phyloP scores from a whole-genome alignment of 2,329 filamentous ascomycete species.

The Calonectria pauciramosa region DNA sequence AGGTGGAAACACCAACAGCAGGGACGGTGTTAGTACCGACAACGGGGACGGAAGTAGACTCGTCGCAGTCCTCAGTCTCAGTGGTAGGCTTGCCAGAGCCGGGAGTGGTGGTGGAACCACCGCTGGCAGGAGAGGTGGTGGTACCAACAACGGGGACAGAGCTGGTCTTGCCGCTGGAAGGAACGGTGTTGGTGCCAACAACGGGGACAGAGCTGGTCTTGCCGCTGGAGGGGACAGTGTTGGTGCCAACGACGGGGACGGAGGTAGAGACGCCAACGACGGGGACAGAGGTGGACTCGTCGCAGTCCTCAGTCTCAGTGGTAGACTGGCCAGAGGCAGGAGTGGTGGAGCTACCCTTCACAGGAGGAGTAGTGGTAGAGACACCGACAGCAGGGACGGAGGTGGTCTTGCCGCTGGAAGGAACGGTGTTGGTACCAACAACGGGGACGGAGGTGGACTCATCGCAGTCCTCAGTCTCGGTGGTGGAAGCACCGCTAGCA shows the following conservation, averaged over 20 bases:
- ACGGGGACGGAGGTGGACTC: constrained; percentile 14
- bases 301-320: constrained; percentile 5
- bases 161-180: background rate
- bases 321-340: background rate
- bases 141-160: background rate
- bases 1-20: constrained; percentile 24
- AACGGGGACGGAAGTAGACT: background rate
- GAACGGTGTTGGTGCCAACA: constrained; percentile 18
- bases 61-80: constrained; percentile 1
- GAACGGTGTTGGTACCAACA: constrained; percentile 17
- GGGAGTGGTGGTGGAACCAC: constrained; percentile 12
- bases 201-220: constrained; percentile 10
- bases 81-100: background rate
- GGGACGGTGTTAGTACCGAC: constrained; percentile 10
- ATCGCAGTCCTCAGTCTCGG: constrained; percentile 21
- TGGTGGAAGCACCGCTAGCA: constrained; percentile 14
- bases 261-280: background rate
- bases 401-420: background rate
- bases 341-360: constrained; percentile 15
- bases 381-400: background rate
- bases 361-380: constrained; percentile 13
- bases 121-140: background rate
- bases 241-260: constrained; percentile 12
- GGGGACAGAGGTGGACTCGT: background rate
- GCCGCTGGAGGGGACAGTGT: constrained; percentile 11